Base-by-base conservation (phyloP, 2,329 filamentous ascomycete species). In the Verticillium alfalfae region DNA sequence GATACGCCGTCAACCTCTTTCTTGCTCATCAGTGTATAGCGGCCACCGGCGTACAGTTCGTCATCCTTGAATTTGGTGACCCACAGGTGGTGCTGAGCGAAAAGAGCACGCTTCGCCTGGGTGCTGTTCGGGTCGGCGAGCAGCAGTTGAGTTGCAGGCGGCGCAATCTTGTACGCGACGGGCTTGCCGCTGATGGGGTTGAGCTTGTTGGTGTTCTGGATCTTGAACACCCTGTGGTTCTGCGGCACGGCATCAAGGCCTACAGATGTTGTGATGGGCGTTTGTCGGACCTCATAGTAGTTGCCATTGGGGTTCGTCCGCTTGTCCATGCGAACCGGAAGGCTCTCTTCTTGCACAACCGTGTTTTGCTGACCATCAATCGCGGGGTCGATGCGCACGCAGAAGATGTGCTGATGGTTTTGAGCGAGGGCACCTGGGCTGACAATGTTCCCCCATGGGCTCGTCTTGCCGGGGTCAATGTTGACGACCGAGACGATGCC, bases 351-450 rank as follows among this genome's bases (percentile, higher is more conserved):
- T 67, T 88, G 84, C 61, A 84, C 67, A 18, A 84, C 72, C 0
- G 79, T 80, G 68, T 85, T 85, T 18, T 74, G 71, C 64, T 81
- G 72, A 16, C 82, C 83, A 66, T 85, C 82, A 62, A 85, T 77
- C 22, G 81, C 80, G 0, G 84, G 83, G 65, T 86, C 83, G 49
- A 86, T 78, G 3, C 83, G 78, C 34, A 81, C 66, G 57, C 72
- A 77, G 71, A 86, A 86, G 60, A 86, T 76, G 70, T 86, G 84
- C 65, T 86, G 84, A 65, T 86, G 84, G 68, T 85, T 83, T 58
- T 81, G 80, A 0, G 83, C 84, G 15, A 85, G 73, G 0, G 81
- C 81, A 1, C 83, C 83, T 0, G 79, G 77, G 7, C 75, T 76
- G 3, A 87, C 83, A 5, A 84, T 78, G 62, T 80, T 86, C n/a